A percentile compares a stretch with the other conserved stretches of the same genome.
Evolutionary conservation across 768 basidiomycete species (phyloP).

Genomic region (Gelatoporia subvermispora): DNA sequence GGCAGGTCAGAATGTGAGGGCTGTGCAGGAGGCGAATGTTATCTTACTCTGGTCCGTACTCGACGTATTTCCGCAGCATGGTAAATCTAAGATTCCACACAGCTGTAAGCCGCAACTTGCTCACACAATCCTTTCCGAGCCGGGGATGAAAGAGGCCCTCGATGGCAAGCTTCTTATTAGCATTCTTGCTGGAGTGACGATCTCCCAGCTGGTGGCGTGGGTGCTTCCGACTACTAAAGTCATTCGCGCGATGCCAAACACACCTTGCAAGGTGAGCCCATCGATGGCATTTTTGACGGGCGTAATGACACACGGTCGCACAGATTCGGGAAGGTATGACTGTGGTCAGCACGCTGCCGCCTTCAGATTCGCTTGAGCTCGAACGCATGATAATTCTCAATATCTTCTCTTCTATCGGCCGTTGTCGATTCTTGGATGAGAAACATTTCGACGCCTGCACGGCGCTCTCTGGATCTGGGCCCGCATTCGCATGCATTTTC

Average conservation of each 20-base stretch:
- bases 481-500: conserved; percentile 95
- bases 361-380: conserved; percentile 44
- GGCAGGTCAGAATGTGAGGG: conserved; percentile 63
- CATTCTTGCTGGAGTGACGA: conserved; percentile 95
- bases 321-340: conserved; percentile 99
- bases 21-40: conserved; percentile 75
- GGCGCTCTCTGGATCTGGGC: conserved; percentile 91
- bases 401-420: conserved; percentile 96
- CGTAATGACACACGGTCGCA: not conserved
- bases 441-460: conserved; percentile 99
- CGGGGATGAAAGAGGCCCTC: conserved; percentile 79
- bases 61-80: not conserved
- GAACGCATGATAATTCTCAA: conserved; percentile 76
- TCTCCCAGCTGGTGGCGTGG: conserved; percentile 72
- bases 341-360: conserved; percentile 72
- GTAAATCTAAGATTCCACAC: conserved; percentile 1
- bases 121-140: conserved; percentile 60
- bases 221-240: conserved; percentile 75
- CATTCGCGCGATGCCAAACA: conserved; percentile 97
- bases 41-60: conserved; percentile 76
- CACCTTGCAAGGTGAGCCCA: conserved; percentile 80
- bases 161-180: conserved; percentile 91
- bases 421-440: conserved; percentile 94
- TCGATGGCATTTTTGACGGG: not conserved
- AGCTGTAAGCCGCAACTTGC: conserved; percentile 96